Evolutionary conservation across 2,329 filamentous ascomycete genomes (phyloP), one percentile per base, ranked within the genome.

Genomic region (Sclerotinia nivalis): DNA sequence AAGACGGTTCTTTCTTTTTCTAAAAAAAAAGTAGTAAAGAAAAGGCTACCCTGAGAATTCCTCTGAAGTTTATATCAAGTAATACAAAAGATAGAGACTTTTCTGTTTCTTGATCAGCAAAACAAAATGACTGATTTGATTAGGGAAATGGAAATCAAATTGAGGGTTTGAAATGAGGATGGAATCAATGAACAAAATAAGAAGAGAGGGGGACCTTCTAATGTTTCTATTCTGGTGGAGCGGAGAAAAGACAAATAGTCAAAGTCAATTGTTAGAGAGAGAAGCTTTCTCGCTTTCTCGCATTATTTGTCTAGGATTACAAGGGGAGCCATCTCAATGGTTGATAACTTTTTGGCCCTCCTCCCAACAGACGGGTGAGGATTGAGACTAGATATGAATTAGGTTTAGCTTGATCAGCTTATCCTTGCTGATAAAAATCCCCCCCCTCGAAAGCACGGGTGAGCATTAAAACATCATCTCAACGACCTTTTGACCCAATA

Each of bases 351-450:
- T 69, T 69, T 64, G 58, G 58, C 31, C 37, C 31, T 62, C 66
- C 66, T 69, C 67, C 67, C 67, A 69, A 69, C 67, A 69, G 67
- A 69, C 67, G 37, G 67, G 28, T 18, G 67, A 55, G 25, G 47
- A 56, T 52, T 55, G 45, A 31, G 28, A 34, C 67, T 69, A 69
- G 58, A 37, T 18, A 25, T n/a, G 31, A 6, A 69, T 64, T 37
- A 15, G 67, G 67, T 13, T 37, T 69, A 69, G 67, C 28, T 37
- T 64, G 4, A 31, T 9, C 10, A 8, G 0, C 0, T 12, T 7
- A 69, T 1, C 67, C 67, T 37, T 64, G 67, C 18, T 9, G 13
- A 54, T 65, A 49, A 49, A 49, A 49, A 25, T 22, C 7, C 28
- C 47, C 34, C 49, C 22, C 54, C 56, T 54, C 56, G 15, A 59